Evolutionary conservation across 805 yeast species (phyloP), one percentile per base, ranked within the genome.

Genomic region (Yamadazyma ubonensis): DNA sequence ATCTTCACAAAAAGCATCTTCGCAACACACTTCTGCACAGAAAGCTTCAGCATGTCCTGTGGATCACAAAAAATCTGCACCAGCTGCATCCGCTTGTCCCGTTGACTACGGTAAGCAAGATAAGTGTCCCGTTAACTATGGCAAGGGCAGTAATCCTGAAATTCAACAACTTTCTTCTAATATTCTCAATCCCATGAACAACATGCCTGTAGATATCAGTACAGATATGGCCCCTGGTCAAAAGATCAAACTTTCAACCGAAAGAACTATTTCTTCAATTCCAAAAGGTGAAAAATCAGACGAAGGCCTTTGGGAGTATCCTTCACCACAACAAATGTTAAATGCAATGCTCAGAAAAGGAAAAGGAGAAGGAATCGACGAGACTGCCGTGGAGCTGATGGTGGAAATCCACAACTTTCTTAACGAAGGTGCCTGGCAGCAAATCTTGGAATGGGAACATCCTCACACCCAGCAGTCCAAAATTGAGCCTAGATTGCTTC

Each of bases 321-420:
- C 99, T 2, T 87, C 96, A 2, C 99, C 99, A 1, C 99, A 93
- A 64, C 99, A 93, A 60, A 93, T 93, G 99, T 81, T 89, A 50
- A 90, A 91, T 55, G 99, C 99, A 9, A 91, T 93, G 98, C 67
- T 89, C 19, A 79, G 91, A 48, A 93, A 93, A 67, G 96, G 96
- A 15, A 91, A 93, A 55, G 81, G 77, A 2, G 84, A 86, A 32
- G 95, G 83, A 34, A 77, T 91, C 38, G 95, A 91, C 2, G 98
- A 90, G 59, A 96, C 88, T 48, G 96, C 96, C 1, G 97, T 93
- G 3, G 96, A 87, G 51, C 76, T 86, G 33, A 93, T 93, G 99
- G 99, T 93, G 18, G 91, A 84, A 49, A 95, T 93, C 33, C 99
- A 93, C 64, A 93, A 93, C 62, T 93, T 90, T 56, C 65, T 93